Evolutionary conservation across 306 rosid genomes (phyloP).

Genomic region (Begonia fuchsioides): DNA sequence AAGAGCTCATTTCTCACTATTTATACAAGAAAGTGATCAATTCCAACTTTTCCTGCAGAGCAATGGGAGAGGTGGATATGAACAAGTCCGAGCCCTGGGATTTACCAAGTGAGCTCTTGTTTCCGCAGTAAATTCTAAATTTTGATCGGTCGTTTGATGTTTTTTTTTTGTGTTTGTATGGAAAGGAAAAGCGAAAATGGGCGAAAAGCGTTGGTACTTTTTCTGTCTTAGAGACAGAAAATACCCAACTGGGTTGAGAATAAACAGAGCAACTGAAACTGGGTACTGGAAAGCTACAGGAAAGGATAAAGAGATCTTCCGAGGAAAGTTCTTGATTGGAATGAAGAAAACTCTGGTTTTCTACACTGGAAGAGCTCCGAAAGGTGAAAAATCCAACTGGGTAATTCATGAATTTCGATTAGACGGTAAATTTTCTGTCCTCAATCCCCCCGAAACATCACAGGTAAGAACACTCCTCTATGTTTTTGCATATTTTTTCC

Average conservation of each 20-base stretch:
- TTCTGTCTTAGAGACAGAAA: conserved; percentile 7
- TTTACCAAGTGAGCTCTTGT: neutral
- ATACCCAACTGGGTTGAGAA: conserved; percentile 7
- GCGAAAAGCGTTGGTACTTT: conserved; percentile 10
- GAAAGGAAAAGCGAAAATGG: conserved; percentile 12
- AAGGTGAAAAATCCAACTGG: conserved; percentile 11
- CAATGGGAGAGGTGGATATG: conserved; percentile 8
- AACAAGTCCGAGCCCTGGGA: conserved; percentile 15
- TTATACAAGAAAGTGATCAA: conserved; percentile 1
- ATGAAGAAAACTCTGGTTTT: conserved; percentile 14
- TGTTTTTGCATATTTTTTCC: too few relatives aligned
- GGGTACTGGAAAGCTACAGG: conserved; percentile 13
- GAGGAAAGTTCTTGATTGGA: conserved; percentile 2
- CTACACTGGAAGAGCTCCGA: conserved; percentile 9
- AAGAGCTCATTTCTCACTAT: conserved; percentile 8
- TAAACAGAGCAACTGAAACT: conserved; percentile 5
- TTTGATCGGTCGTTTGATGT: neutral
- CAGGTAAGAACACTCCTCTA: too few relatives aligned
- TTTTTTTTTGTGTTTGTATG: neutral
- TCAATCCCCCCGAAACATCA: too few relatives aligned
- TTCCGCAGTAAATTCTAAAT: neutral
- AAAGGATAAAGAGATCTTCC: conserved; percentile 5
- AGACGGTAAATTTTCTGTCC: neutral
- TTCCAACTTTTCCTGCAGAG: neutral
- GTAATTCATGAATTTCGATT: conserved; percentile 12